Percentiles rank a stretch among this genome's conserved stretches.
Evolutionary conservation across 2,329 filamentous ascomycete species (phyloP).

Genomic region (Hypoxylon sp.): DNA sequence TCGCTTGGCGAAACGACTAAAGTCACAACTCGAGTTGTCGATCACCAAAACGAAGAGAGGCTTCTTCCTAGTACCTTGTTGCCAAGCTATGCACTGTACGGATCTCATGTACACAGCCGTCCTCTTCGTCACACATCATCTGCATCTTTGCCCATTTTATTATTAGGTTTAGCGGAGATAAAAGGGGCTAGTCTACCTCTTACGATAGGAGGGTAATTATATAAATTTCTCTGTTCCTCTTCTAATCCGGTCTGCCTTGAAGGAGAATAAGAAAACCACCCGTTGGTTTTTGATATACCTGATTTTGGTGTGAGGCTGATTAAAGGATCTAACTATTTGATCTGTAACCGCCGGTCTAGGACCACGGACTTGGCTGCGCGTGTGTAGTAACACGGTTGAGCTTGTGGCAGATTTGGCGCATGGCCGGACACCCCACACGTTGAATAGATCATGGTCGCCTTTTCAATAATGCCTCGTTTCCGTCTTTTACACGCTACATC

Average conservation of each 20-base stretch:
- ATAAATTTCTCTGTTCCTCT: no score
- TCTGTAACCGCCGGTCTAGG: no score
- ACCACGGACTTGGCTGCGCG: no score
- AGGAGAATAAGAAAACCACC: no score
- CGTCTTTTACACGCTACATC: slow-evolving; percentile 4
- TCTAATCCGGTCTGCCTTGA: no score
- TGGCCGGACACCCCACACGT: slow-evolving; percentile 26
- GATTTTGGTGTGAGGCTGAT: slow-evolving; percentile 24
- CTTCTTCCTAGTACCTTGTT: slow-evolving; percentile 26
- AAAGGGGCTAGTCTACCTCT: not conserved
- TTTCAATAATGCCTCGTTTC: slow-evolving; percentile 16
- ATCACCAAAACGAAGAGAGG: slow-evolving; percentile 21
- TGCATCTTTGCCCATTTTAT: slow-evolving; percentile 1
- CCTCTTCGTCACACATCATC: slow-evolving; percentile 13
- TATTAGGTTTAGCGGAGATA: no score
- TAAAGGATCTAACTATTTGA: slow-evolving; percentile 6
- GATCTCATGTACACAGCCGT: slow-evolving; percentile 30
- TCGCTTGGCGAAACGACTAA: slow-evolving; percentile 29
- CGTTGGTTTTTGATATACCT: slow-evolving; percentile 3
- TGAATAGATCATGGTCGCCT: slow-evolving; percentile 11
- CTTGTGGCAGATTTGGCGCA: slow-evolving; percentile 25
- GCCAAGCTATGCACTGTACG: slow-evolving; percentile 26
- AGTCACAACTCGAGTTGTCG: slow-evolving; percentile 21
- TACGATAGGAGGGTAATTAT: no score
- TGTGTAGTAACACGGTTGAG: slow-evolving; percentile 3